phyloP scores from a whole-genome alignment of 2,329 filamentous ascomycete species.

The Sclerotinia borealis region DNA sequence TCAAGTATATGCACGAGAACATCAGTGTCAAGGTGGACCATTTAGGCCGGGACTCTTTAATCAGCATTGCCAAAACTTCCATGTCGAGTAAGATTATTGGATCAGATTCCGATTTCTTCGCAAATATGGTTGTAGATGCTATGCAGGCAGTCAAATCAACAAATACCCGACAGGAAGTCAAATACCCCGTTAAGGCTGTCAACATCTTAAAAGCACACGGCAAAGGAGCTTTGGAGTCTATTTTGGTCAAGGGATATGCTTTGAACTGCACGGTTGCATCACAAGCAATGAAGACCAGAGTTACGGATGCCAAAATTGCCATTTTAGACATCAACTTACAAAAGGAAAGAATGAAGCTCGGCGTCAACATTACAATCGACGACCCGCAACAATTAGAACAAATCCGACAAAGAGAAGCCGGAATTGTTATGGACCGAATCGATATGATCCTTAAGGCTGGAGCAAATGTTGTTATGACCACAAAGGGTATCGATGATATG shows the following conservation, averaged over 20 bases:
- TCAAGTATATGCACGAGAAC: conserved; percentile 99
- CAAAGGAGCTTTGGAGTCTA: conserved; percentile 81
- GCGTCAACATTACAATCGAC: conserved; percentile 96
- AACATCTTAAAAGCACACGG: conserved; percentile 98
- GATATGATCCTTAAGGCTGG: conserved; percentile 98
- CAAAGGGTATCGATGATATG: conserved; percentile 97
- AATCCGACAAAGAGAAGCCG: conserved; percentile 86
- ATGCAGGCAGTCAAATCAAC: conserved; percentile 92
- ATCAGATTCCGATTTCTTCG: conserved; percentile 90
- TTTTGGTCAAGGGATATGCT: conserved; percentile 92
- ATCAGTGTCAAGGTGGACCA: conserved; percentile 93
- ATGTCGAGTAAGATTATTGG: conserved; percentile 99
- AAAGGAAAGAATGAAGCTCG: conserved; percentile 98
- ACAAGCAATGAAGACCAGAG: conserved; percentile 91
- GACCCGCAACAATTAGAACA: conserved; percentile 96
- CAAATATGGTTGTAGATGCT: conserved; percentile 93
- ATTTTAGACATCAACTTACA: conserved; percentile 97
- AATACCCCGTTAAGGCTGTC: conserved; percentile 98
- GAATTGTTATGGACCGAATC: conserved; percentile 87
- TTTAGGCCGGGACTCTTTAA: conserved; percentile 79
- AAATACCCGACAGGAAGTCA: conserved; percentile 83
- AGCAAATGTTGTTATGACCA: conserved; percentile 92
- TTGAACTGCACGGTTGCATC: conserved; percentile 98
- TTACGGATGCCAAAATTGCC: conserved; percentile 93
- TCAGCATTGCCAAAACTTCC: conserved; percentile 96